Evolutionary conservation across 129 eudicot genomes (phyloP), one percentile per base, ranked within the genome.

Genomic region (Pseudognaphalium luteoalbum): DNA sequence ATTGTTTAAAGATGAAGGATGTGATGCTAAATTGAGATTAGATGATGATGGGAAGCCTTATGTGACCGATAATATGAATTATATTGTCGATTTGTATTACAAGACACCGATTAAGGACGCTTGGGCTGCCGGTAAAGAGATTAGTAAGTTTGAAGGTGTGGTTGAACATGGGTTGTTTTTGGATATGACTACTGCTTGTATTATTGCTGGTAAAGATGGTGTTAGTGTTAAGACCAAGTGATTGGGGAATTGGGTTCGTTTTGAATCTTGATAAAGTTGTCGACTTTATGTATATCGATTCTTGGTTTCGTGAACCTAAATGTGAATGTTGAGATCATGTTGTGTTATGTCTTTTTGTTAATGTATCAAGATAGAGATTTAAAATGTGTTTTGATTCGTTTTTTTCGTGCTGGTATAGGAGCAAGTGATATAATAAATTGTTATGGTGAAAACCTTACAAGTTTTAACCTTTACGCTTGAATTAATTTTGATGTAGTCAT

Each of bases 81-180:
- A 90, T 56, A 93, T 93, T 66, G 96, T 93, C 66, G 98, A 93
- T 79, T 85, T 93, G 91, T 93, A 93, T 81, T 93, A 85, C 75
- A 82, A 87, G 87, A 93, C 91, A 44, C 96, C 97, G 22, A 93
- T 93, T 19, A 88, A 78, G 84, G 98, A 93, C 32, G 87, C 96
- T 0, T 77, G 57, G 41, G 87, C 90, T 0, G 98, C 98, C 0
- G 97, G 98, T 35, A 82, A 78, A 78, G 97, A 88, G 87, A 93
- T 93, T 51, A 78, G 90, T 8, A 34, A 86, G 15, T 75, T 94
- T 54, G 97, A 91, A 80, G 98, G 98, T 16, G 98, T 94, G 68
- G 98, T 94, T 81, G 98, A 94, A 68, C 98, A 94, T 80, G 98
- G 98, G 21, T 83, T 94, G 97, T 94, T 94, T 84, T 77, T 94